Evolutionary conservation across 2,329 filamentous ascomycete genomes (phyloP).

Genomic region (Harringtonia lauricola): DNA sequence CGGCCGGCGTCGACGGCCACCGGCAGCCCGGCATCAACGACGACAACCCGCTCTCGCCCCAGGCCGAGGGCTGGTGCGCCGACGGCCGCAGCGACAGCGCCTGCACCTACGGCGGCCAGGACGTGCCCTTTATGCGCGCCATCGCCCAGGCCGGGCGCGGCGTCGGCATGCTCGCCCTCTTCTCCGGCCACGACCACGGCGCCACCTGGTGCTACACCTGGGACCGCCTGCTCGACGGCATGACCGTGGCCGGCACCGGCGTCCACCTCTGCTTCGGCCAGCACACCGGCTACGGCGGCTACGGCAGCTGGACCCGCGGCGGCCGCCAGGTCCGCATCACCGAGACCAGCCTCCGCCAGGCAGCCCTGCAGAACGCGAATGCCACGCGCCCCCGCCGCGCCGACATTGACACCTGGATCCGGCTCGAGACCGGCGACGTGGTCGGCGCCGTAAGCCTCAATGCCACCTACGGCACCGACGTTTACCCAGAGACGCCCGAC

Average conservation of each 20-base stretch:
- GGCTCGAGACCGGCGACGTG: constrained; percentile 34
- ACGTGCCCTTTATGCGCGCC: constrained; percentile 45
- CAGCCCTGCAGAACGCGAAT: neutral
- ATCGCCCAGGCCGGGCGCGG: constrained; percentile 34
- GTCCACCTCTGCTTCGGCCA: constrained; percentile 37
- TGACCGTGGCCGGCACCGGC: constrained; percentile 24
- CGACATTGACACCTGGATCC: constrained; percentile 37
- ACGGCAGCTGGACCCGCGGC: constrained; percentile 53
- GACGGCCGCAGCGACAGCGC: constrained; percentile 14
- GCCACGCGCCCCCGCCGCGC: neutral
- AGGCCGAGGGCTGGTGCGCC: constrained; percentile 20
- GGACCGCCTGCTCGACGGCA: constrained; percentile 13
- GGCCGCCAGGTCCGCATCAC: constrained; percentile 16
- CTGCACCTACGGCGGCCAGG: constrained; percentile 28
- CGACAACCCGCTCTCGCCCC: constrained; percentile 19
- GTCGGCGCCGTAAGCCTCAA: constrained; percentile 36
- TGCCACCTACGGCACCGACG: constrained; percentile 36
- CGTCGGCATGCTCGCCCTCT: constrained; percentile 36
- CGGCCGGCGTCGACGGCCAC: constrained; percentile 15
- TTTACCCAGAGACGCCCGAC: constrained; percentile 25
- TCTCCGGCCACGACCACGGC: constrained; percentile 50
- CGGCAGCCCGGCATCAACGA: constrained; percentile 23
- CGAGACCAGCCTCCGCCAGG: constrained; percentile 12
- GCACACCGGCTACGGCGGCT: constrained; percentile 60
- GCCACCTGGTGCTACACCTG: constrained; percentile 37